Evolutionary conservation across 345 rosid genomes (phyloP).

Genomic region (Gossypium turneri): DNA sequence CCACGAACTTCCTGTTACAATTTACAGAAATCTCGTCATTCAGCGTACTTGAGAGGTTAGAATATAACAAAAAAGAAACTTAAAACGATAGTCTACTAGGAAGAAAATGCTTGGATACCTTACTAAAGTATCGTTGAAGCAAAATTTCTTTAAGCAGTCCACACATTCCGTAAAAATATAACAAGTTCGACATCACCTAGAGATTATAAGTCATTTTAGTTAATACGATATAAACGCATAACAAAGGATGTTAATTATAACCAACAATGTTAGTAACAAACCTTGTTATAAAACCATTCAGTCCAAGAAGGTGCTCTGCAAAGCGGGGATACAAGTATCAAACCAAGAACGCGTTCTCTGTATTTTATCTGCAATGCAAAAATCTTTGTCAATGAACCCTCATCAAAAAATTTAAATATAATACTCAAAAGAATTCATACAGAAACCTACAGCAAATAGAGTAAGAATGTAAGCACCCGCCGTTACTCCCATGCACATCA

Average conservation of each 20-base stretch:
- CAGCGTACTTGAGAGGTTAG: neutral
- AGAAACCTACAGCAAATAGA: conserved; percentile 72
- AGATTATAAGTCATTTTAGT: conserved; percentile 10
- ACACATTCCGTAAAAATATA: conserved; percentile 89
- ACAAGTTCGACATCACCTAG: conserved; percentile 65
- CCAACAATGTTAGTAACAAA: conserved; percentile 16
- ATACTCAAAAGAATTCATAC: neutral
- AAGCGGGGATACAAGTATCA: conserved; percentile 86
- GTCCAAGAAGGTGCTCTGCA: conserved; percentile 96
- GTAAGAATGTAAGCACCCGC: conserved; percentile 93
- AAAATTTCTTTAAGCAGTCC: conserved; percentile 72
- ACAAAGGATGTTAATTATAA: neutral
- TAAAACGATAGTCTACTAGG: neutral
- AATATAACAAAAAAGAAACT: conserved; percentile 6
- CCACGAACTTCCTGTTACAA: conserved; percentile 83
- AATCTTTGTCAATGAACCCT: conserved; percentile 13
- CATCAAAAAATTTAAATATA: neutral
- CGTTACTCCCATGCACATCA: conserved; percentile 97
- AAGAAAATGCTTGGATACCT: conserved; percentile 43
- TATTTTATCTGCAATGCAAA: conserved; percentile 72
- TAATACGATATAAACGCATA: neutral
- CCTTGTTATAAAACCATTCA: conserved; percentile 90
- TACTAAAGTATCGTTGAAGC: conserved; percentile 89
- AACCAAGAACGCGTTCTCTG: conserved; percentile 82
- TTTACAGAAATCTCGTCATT: conserved; percentile 14